Conservation (phyloP, 2,329 filamentous ascomycete genomes). For the Diaporthe longicolla region DNA sequence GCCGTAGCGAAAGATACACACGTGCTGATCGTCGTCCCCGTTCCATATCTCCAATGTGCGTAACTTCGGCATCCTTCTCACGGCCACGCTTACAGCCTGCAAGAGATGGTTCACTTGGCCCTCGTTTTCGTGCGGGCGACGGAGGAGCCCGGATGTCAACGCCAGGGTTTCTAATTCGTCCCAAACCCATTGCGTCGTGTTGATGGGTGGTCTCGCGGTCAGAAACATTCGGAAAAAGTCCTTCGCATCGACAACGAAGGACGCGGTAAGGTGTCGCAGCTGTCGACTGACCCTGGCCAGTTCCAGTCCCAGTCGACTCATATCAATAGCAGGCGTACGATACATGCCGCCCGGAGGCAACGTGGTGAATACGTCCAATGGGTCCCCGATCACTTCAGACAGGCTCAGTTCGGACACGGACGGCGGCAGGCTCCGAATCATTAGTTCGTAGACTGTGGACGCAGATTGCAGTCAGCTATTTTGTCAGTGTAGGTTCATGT, state of each 20-base stretch:
- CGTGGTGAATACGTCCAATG: no score
- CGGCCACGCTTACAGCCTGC: not conserved
- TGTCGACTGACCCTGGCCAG: not conserved
- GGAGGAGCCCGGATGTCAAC: not conserved
- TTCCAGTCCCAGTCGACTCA: not conserved
- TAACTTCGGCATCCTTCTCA: not conserved
- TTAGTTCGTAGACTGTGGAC: not conserved
- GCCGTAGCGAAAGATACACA: not conserved
- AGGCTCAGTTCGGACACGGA: not conserved
- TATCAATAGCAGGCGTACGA: not conserved
- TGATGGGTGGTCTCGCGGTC: not conserved
- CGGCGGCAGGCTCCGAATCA: not conserved
- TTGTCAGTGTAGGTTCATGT: not conserved
- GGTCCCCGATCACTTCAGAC: not conserved
- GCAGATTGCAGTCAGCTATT: not conserved
- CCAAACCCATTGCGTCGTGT: not conserved
- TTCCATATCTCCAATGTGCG: slow-evolving; percentile 1
- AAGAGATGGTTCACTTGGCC: not conserved
- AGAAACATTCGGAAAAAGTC: not conserved
- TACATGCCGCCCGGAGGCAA: no score
- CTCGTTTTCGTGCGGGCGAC: not conserved
- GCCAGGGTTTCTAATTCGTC: not conserved
- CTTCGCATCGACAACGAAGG: not conserved
- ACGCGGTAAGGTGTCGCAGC: not conserved
- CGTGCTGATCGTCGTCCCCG: not conserved